A percentile compares a stretch with the other conserved stretches of the same genome.
Conservation (phyloP, 805 yeast genomes). For the Debaryomyces tyrocola region DNA sequence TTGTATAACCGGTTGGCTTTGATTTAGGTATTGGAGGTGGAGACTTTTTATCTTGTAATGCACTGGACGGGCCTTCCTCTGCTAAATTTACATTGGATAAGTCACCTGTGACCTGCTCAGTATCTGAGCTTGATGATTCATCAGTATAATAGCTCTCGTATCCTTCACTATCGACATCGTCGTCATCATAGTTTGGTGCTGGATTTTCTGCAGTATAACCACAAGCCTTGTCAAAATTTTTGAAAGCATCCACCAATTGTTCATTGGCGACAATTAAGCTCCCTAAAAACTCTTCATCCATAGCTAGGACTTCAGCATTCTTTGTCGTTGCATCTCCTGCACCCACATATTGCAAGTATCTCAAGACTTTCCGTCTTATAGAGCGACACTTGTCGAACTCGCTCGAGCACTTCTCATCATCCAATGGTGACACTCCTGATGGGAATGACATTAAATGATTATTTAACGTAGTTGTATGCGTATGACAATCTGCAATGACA, state of each 20-base stretch:
- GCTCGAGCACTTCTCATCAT: slow-evolving; percentile 58
- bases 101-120: slow-evolving; percentile 38
- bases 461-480: slow-evolving; percentile 66
- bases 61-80: slow-evolving; percentile 3
- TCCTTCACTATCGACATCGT: slow-evolving; percentile 24
- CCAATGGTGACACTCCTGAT: slow-evolving; percentile 58
- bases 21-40: slow-evolving; percentile 28
- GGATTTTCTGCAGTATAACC: slow-evolving; percentile 42
- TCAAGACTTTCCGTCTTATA: slow-evolving; percentile 72
- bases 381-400: slow-evolving; percentile 74
- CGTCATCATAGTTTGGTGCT: slow-evolving; percentile 32
- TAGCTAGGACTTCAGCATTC: slow-evolving; percentile 22
- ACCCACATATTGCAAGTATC: slow-evolving; percentile 81
- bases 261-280: slow-evolving; percentile 87
- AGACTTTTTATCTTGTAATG: slow-evolving; percentile 7
- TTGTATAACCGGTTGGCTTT: slow-evolving; percentile 1
- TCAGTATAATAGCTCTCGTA: slow-evolving; percentile 43
- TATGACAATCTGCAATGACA: slow-evolving; percentile 72
- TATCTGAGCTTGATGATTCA: slow-evolving; percentile 17
- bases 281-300: slow-evolving; percentile 84
- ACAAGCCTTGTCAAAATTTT: slow-evolving; percentile 59
- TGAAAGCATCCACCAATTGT: slow-evolving; percentile 74
- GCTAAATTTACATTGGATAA: neutral
- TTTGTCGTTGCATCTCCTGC: slow-evolving; percentile 38
- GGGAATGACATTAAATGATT: slow-evolving; percentile 45